Evolutionary conservation across 192 early-diverging fungal species (phyloP).

Genomic region (Backusella tarrabulga): DNA sequence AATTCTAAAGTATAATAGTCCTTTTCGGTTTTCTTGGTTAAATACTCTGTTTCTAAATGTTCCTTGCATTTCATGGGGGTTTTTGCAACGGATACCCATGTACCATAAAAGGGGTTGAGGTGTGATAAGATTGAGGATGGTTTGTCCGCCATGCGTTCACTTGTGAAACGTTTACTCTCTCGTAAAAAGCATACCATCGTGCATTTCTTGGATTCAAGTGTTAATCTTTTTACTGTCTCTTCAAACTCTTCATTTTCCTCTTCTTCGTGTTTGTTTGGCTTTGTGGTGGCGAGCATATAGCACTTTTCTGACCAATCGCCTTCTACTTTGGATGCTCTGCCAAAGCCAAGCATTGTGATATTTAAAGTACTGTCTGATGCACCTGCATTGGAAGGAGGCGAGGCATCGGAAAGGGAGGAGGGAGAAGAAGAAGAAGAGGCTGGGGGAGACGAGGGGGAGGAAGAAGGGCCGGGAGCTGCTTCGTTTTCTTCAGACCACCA

Average conservation of each 20-base stretch:
- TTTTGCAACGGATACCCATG: conserved; percentile 28
- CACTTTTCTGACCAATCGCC: conserved; percentile 32
- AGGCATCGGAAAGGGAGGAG: neutral
- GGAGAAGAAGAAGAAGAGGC: neutral
- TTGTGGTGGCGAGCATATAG: conserved; percentile 10
- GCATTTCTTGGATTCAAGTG: conserved; percentile 16
- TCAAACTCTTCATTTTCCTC: neutral
- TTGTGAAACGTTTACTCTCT: conserved; percentile 13
- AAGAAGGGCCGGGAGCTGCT: neutral
- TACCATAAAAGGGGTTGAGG: conserved; percentile 37
- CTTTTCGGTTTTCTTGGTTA: conserved; percentile 14
- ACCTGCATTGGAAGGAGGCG: neutral
- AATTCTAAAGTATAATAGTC: conserved; percentile 36
- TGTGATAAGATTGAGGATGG: neutral
- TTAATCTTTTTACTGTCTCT: conserved; percentile 8
- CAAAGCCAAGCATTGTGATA: neutral
- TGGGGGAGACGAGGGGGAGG: neutral
- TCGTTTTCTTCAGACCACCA: conserved; percentile 28
- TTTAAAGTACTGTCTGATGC: neutral
- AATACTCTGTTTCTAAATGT: conserved; percentile 13
- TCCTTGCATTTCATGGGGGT: conserved; percentile 21
- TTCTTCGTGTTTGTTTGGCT: neutral
- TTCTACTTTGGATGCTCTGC: neutral
- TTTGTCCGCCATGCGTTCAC: neutral
- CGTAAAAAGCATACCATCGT: conserved; percentile 38